phyloP scores from a whole-genome alignment of 768 basidiomycete genomes.

The Boletus tylopilopsis region DNA sequence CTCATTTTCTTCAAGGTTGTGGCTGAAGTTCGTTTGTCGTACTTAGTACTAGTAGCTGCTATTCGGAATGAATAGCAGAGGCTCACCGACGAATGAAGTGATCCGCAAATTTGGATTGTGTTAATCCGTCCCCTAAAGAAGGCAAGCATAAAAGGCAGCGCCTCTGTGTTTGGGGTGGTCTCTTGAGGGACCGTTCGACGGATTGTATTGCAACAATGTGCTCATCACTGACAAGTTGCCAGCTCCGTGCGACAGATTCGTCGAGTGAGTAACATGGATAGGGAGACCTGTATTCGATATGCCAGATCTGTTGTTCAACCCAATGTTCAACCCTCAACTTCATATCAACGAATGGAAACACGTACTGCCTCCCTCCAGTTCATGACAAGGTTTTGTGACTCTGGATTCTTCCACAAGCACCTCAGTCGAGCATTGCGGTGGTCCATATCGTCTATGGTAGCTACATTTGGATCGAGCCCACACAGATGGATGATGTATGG shows the following conservation, averaged over 20 bases:
- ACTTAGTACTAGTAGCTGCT: neutral
- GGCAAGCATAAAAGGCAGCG: conserved; percentile 10
- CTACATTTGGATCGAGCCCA: conserved; percentile 9
- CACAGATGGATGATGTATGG: conserved; percentile 8
- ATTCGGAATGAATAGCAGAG: neutral
- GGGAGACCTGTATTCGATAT: too few species aligned
- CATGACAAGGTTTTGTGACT: neutral
- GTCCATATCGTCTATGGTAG: conserved; percentile 11
- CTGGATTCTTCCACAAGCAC: conserved; percentile 1
- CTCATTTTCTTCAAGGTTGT: neutral
- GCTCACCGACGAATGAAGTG: neutral
- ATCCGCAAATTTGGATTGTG: neutral
- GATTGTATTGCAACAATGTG: conserved; percentile 6
- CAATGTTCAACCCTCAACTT: neutral
- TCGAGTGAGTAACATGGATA: too few species aligned
- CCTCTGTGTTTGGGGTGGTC: neutral
- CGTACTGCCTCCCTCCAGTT: conserved; percentile 14
- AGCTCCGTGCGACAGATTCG: too few species aligned
- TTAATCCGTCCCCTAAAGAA: neutral
- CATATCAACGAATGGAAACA: neutral
- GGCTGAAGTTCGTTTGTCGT: neutral
- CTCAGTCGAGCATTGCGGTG: conserved; percentile 10
- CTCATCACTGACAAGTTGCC: too few species aligned
- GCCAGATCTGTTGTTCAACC: neutral
- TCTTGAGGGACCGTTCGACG: neutral